Evolutionary conservation across 83 land plant genomes (phyloP).

Genomic region (Picea abies): DNA sequence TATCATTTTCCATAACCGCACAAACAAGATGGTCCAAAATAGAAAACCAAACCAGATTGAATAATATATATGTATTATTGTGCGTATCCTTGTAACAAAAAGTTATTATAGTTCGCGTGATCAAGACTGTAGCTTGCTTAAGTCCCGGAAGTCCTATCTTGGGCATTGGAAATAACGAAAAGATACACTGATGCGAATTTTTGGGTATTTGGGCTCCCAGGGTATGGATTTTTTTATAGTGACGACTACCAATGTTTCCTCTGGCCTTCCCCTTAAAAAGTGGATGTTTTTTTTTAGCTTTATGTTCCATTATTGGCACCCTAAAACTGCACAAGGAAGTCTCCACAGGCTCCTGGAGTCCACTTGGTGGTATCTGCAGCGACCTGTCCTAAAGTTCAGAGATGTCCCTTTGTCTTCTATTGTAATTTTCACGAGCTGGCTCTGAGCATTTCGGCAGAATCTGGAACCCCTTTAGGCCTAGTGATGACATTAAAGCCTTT

Average conservation of each 20-base stretch:
- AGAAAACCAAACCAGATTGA: background rate
- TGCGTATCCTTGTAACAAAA: background rate
- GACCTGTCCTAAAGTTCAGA: background rate
- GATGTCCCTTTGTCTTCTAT: constrained; percentile 9
- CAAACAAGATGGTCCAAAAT: background rate
- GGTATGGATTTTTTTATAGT: background rate
- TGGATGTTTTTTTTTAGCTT: background rate
- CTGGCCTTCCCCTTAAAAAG: background rate
- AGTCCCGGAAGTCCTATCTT: constrained; percentile 9
- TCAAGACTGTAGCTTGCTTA: background rate
- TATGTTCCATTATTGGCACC: background rate
- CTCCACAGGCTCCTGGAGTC: background rate
- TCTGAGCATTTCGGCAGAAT: too few relatives aligned
- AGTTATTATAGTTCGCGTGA: background rate
- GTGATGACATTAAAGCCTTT: background rate
- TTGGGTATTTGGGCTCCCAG: background rate
- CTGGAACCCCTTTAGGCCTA: background rate
- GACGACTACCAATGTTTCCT: background rate
- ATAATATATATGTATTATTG: too few relatives aligned
- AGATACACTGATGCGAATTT: background rate
- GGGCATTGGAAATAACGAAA: constrained; percentile 8
- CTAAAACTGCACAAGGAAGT: too few relatives aligned
- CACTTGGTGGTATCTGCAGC: background rate
- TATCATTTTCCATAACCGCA: background rate
- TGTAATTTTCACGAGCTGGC: constrained; percentile 1